These are phyloP conservation scores for Malania oleifera DNA, from an alignment of 164 flowering plant species.

Conservation along the genomic window DNA sequence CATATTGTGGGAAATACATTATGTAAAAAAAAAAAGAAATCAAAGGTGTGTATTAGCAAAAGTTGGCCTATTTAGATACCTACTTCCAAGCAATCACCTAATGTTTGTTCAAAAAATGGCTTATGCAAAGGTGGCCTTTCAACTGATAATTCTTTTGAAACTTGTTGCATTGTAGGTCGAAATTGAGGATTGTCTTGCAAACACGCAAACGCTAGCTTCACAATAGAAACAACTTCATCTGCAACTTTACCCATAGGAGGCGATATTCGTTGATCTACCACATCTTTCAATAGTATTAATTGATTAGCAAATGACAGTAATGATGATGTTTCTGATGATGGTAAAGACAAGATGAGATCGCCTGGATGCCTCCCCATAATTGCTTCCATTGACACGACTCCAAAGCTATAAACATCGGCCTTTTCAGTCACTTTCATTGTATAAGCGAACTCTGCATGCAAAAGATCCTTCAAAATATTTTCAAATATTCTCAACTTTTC, in stretches of 20 bases:
- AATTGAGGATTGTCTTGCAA: not conserved
- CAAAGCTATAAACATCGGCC: not conserved
- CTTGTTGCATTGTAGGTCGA: not conserved
- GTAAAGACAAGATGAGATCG: not conserved
- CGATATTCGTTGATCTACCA: not conserved
- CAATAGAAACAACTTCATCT: not conserved
- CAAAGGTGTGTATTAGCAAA: no score
- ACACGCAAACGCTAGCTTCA: not conserved
- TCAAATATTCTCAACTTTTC: no score
- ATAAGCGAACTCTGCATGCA: not conserved
- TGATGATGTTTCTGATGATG: not conserved
- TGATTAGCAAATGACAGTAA: not conserved
- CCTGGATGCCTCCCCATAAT: not conserved
- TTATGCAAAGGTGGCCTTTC: not conserved
- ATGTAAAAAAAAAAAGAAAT: no score
- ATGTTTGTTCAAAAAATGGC: not conserved
- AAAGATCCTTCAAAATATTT: not conserved
- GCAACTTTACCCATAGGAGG: no score
- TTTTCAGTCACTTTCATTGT: not conserved
- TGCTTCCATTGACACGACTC: not conserved
- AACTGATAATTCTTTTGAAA: not conserved
- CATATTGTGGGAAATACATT: no score
- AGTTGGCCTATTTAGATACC: not conserved
- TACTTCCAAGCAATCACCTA: not conserved
- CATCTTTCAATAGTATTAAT: not conserved